Evolutionary conservation across 2,329 filamentous ascomycete species (phyloP), one percentile per base, ranked within the genome.

Genomic region (Penicillium hordei): DNA sequence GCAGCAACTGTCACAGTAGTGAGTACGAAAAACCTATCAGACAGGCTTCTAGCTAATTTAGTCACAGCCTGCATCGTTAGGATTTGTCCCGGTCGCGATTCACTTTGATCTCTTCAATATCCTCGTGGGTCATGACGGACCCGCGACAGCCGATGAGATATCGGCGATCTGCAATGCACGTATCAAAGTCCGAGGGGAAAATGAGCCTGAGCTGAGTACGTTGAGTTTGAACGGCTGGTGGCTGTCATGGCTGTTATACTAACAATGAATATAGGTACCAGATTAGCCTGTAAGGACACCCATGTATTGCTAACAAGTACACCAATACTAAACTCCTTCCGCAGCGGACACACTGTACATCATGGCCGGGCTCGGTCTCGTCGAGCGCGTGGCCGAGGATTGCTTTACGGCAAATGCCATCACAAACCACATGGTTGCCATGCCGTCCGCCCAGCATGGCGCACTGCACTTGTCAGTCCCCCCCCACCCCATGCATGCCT

Each of bases 281-380:
- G 38, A 43, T 57, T 64, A 38, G 56, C 58, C 25, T 63, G 62
- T 64, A 61, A 38, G 52, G 27, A 53, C 21, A 42, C 25, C 39
- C 21, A 13, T 25, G 31, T 25, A n/a, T 36, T 50, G 1, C 15
- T 19, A 23, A 36, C 23, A 49, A 44, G 19, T 54, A 36, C 7
- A 42, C 12, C 19, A 23, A 27, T 29, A 56, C 51, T 60, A 39
- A 39, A 62, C 40, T 12, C 13, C 48, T 27, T 48, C n/a, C 38
- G 2, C 48, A 76, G 74, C 72, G 58, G 74, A 76, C 44, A 69
- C 69, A 0, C 68, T 76, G 4, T 75, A 67, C 55, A 69, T 72
- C 6, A 72, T 76, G 69, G 65, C 73, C 12, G 74, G 73, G 7
- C 57, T 76, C 5, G 70, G 70, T 6, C 63, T 76, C 12, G 66